phyloP scores from a whole-genome alignment of 306 rosid species.

The Glycine soja region DNA sequence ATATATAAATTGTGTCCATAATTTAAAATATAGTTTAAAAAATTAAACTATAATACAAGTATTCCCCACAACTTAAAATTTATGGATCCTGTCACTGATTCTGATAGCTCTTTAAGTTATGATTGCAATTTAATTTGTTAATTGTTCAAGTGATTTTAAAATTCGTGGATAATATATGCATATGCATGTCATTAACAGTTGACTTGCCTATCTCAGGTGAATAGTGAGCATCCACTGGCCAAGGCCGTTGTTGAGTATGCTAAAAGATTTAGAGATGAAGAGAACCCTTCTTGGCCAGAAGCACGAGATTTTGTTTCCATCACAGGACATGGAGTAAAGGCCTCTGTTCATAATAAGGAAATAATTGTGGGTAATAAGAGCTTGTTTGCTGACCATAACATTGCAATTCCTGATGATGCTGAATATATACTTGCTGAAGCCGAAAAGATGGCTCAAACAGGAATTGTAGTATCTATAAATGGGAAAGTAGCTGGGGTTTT shows the following conservation, averaged over 20 bases:
- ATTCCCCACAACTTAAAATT: no score
- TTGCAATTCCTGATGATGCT: constrained; percentile 62
- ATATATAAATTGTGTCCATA: no score
- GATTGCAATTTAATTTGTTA: constrained; percentile 3
- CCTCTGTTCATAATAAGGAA: constrained; percentile 69
- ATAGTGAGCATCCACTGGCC: constrained; percentile 91
- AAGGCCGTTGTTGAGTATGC: constrained; percentile 84
- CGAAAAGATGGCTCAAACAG: constrained; percentile 85
- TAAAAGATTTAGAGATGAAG: constrained; percentile 70
- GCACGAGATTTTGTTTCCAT: constrained; percentile 72
- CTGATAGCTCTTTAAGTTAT: not conserved
- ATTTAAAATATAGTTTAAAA: no score
- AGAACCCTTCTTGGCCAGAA: constrained; percentile 74
- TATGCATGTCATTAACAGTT: constrained; percentile 1
- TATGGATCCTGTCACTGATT: no score
- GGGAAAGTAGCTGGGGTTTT: constrained; percentile 70
- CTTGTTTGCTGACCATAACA: constrained; percentile 59
- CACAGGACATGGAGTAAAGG: constrained; percentile 94
- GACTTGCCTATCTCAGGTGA: constrained; percentile 58
- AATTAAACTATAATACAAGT: no score
- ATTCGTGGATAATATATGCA: constrained; percentile 13
- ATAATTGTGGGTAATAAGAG: constrained; percentile 84
- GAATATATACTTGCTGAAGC: constrained; percentile 71
- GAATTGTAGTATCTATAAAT: constrained; percentile 71
- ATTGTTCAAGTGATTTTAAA: constrained; percentile 7